These are phyloP conservation scores for Collybia nuda DNA, from an alignment of 768 basidiomycete species.

Conservation along the genomic window DNA sequence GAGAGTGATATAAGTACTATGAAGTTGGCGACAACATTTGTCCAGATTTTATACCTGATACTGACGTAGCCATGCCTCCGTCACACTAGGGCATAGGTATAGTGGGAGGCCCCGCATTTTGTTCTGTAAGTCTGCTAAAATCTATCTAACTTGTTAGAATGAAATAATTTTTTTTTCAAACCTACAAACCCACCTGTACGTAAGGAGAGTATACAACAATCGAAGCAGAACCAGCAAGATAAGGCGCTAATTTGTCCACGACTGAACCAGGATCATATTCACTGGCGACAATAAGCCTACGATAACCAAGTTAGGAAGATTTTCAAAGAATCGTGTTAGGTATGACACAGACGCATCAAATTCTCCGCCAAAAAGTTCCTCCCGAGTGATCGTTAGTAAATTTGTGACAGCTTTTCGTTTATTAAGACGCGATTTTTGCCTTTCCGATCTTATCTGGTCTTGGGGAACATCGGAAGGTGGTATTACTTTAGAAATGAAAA, in stretches of 20 bases:
- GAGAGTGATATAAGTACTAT: not conserved
- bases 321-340: not conserved
- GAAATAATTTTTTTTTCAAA: too few relatives aligned
- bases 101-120: conserved; percentile 63
- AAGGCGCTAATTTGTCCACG: conserved; percentile 68
- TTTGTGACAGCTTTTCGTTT: conserved; percentile 78
- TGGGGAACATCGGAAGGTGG: conserved; percentile 58
- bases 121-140: conserved; percentile 75
- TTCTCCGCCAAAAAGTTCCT: conserved; percentile 82
- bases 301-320: not conserved
- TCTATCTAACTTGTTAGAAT: conserved; percentile 33
- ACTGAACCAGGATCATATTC: conserved; percentile 86
- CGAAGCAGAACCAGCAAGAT: conserved; percentile 81
- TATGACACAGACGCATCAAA: conserved; percentile 74
- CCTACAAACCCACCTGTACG: conserved; percentile 48
- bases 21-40: not conserved
- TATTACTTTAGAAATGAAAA: conserved; percentile 39
- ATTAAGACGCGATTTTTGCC: conserved; percentile 66
- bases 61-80: conserved; percentile 83
- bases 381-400: conserved; percentile 58
- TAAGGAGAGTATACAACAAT: conserved; percentile 87
- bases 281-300: conserved; percentile 76
- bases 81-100: conserved; percentile 77
- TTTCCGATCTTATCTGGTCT: conserved; percentile 66
- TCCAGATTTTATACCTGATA: conserved; percentile 63